Base-by-base conservation (phyloP, 2,329 filamentous ascomycete species). In the Fusarium palustre region DNA sequence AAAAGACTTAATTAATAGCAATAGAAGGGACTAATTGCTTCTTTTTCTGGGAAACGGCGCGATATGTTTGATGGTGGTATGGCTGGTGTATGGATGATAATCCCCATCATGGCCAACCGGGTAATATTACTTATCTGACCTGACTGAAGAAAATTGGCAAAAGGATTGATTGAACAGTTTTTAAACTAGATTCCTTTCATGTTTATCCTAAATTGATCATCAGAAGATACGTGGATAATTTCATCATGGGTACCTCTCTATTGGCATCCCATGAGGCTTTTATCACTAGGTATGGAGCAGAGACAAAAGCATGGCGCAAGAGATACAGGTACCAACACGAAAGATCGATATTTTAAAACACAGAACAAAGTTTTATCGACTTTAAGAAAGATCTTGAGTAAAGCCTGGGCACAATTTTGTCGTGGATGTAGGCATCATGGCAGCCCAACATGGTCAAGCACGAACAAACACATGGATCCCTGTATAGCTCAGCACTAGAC, bases 231-330 rank as follows among this genome's bases (percentile, higher is more conserved):
- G 30, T 10, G 22, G 31, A 25, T 56, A 25, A 31, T 47, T 48
- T 42, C 42, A 63, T 63, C 60, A 63, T 63, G 60, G 18, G 25
- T 16, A 48, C 49, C 58, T 63, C 25, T 16, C 12, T 16, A 25
- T 20, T 30, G 31, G 24, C 18, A n/a, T 25, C 30, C 36, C 41
- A 62, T 62, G 56, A 52, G 45, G 42, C 24, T 15, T 22, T 39
- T 50, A 28, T 20, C 8, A 18, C 34, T n/a, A 30, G 28, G 28
- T 30, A n/a, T 38, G 31, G 18, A 38, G 8, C 16, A 24, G 22
- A 39, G 39, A 34, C 46, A 34, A 12, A 20, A n/a, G 20, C 10
- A 28, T 10, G 22, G 6, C 31, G 20, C 10, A 7, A 4, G 18
- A 50, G 13, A 7, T n/a, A 50, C 15, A 7, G 30, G 22, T 25